phyloP scores from a whole-genome alignment of 352 stramenopile species.

The Aphanomyces stellatus region DNA sequence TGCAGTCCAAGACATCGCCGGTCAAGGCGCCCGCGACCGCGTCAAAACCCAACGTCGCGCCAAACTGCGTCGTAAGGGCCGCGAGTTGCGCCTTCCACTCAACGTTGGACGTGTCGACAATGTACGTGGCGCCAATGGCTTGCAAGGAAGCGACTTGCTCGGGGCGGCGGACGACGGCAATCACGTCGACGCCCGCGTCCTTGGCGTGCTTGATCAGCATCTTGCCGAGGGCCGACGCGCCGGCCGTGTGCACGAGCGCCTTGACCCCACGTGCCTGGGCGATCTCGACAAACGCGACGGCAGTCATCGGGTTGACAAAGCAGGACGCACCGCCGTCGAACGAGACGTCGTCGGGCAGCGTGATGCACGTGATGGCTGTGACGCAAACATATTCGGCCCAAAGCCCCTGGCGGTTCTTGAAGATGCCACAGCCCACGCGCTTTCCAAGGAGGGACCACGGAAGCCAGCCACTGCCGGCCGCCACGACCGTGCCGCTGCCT shows the following conservation, averaged over 20 bases:
- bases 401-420: background rate
- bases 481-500: conserved; percentile 21
- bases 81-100: conserved; percentile 13
- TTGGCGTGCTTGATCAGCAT: conserved; percentile 22
- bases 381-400: conserved; percentile 24
- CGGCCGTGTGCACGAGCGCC: conserved; percentile 24
- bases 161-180: conserved; percentile 26
- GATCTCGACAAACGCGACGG: conserved; percentile 23
- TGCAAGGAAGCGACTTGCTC: conserved; percentile 24
- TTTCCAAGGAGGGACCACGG: conserved; percentile 8
- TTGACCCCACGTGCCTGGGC: conserved; percentile 19
- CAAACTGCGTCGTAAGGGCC: conserved; percentile 7
- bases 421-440: conserved; percentile 15
- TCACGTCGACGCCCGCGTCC: conserved; percentile 6
- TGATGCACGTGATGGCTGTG: background rate
- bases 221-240: conserved; percentile 22
- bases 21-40: conserved; percentile 16
- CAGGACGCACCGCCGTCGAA: conserved; percentile 20
- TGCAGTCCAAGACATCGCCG: conserved; percentile 15
- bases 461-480: conserved; percentile 14
- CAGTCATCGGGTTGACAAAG: conserved; percentile 26
- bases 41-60: conserved; percentile 21
- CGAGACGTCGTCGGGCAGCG: conserved; percentile 11
- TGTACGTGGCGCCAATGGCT: conserved; percentile 19
- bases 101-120: conserved; percentile 17